phyloP scores from a whole-genome alignment of 495 filamentous ascomycete species.

The Platismatia glauca region DNA sequence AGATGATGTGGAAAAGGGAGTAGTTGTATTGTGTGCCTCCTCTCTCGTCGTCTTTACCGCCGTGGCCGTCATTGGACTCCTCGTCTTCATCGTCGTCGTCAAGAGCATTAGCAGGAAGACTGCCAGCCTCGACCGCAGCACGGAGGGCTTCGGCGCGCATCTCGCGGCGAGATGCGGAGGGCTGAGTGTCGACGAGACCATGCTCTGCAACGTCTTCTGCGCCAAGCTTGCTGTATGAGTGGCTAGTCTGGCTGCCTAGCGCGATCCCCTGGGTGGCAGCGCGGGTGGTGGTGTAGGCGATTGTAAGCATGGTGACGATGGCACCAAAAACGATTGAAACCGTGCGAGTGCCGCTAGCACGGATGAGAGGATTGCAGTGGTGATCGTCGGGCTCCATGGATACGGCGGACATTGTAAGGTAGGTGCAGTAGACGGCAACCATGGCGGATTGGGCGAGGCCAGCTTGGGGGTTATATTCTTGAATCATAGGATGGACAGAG shows the following conservation, averaged over 20 bases:
- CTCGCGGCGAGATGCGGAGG: slow-evolving; percentile 58
- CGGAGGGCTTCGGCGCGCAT: slow-evolving; percentile 90
- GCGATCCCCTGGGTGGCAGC: slow-evolving; percentile 92
- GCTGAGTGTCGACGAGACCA: slow-evolving; percentile 83
- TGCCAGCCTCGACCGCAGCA: slow-evolving; percentile 82
- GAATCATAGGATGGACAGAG: slow-evolving; percentile 82
- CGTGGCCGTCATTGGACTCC: slow-evolving; percentile 45
- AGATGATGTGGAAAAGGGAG: slow-evolving; percentile 93
- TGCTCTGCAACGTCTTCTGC: slow-evolving; percentile 68
- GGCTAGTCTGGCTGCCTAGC: slow-evolving; percentile 56
- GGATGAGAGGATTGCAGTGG: slow-evolving; percentile 85
- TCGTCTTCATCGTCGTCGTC: slow-evolving; percentile 70
- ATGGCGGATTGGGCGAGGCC: slow-evolving; percentile 94
- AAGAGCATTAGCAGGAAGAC: slow-evolving; percentile 82
- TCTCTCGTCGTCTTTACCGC: slow-evolving; percentile 78
- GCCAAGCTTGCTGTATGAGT: slow-evolving; percentile 49
- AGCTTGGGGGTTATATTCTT: slow-evolving; percentile 86
- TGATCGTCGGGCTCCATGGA: slow-evolving; percentile 97
- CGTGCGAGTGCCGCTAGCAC: slow-evolving; percentile 80
- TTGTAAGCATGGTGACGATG: slow-evolving; percentile 91
- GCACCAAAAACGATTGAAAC: slow-evolving; percentile 85
- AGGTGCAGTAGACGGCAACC: slow-evolving; percentile 96
- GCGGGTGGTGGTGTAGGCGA: slow-evolving; percentile 94
- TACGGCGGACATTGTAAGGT: slow-evolving; percentile 95
- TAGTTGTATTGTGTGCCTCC: slow-evolving; percentile 91